Evolutionary conservation across 495 filamentous ascomycete species (phyloP).

Genomic region (Pyrenula aspistea): DNA sequence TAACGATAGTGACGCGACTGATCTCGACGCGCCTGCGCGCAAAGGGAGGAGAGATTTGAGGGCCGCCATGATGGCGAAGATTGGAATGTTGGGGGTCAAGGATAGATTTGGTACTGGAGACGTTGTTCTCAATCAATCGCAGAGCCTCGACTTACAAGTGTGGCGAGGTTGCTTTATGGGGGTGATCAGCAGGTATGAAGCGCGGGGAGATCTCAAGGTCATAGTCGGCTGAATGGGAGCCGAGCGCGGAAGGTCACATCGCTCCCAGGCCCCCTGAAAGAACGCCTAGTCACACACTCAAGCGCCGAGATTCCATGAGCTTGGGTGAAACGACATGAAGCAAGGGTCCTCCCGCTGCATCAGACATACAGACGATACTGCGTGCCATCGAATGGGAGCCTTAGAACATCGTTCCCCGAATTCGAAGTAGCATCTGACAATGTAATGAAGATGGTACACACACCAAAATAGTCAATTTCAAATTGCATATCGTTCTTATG

Average conservation of each 20-base stretch:
- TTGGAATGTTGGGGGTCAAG: slow-evolving; percentile 1
- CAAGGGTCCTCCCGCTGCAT: neutral
- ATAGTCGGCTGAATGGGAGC: neutral
- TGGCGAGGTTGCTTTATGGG: slow-evolving; percentile 5
- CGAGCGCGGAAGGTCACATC: neutral
- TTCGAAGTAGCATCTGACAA: no score
- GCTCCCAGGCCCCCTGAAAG: neutral
- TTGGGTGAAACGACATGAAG: neutral
- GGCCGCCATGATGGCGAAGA: slow-evolving; percentile 4
- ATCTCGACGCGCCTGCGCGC: neutral
- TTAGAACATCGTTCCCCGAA: no score
- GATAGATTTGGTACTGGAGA: neutral
- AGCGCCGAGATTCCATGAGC: neutral
- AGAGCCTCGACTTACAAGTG: neutral
- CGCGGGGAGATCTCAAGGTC: neutral
- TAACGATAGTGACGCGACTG: neutral
- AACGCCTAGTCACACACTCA: neutral
- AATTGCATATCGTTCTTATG: neutral
- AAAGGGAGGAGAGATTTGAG: neutral
- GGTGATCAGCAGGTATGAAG: slow-evolving; percentile 5
- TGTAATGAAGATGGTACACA: no score
- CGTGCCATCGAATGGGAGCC: no score
- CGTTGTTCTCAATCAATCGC: neutral
- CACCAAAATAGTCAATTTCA: no score
- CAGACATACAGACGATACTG: no score